Evolutionary conservation across 2,329 filamentous ascomycete genomes (phyloP).

Genomic region (Capronia epimyces): DNA sequence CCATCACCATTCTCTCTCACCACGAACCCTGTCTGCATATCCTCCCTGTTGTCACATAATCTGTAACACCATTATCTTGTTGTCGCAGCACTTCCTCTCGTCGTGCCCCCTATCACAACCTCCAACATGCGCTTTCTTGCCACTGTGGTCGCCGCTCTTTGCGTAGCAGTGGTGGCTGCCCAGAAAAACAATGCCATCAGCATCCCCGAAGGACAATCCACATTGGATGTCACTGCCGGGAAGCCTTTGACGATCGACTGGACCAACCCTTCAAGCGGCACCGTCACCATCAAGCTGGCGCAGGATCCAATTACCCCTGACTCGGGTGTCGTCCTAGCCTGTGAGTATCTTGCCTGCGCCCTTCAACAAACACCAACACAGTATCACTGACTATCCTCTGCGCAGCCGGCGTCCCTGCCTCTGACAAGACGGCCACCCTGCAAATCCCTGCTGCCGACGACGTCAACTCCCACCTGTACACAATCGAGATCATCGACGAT

Average conservation of each 20-base stretch:
- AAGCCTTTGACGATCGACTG: constrained; percentile 45
- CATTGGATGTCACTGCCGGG: constrained; percentile 45
- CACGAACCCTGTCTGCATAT: background rate
- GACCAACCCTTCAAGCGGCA: constrained; percentile 45
- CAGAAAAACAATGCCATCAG: constrained; percentile 46
- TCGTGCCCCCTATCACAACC: constrained; percentile 2
- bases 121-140: constrained; percentile 44
- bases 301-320: constrained; percentile 37
- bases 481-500: constrained; percentile 50
- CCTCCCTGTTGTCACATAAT: background rate
- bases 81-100: background rate
- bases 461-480: constrained; percentile 44
- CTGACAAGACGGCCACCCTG: constrained; percentile 49
- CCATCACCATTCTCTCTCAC: background rate
- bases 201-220: constrained; percentile 35
- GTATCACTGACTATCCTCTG: constrained; percentile 1
- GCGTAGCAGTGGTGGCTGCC: constrained; percentile 43
- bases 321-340: constrained; percentile 39
- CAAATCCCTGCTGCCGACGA: constrained; percentile 39
- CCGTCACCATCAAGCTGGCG: constrained; percentile 49
- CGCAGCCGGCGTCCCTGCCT: constrained; percentile 42
- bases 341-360: constrained; percentile 33
- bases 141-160: constrained; percentile 41
- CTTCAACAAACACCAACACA: background rate
- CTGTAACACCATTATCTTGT: background rate